Percentiles rank a stretch among this genome's conserved stretches.
These are phyloP conservation scores for Chaetomium cochliodes DNA, from an alignment of 495 filamentous ascomycete species.

Conservation along the genomic window DNA sequence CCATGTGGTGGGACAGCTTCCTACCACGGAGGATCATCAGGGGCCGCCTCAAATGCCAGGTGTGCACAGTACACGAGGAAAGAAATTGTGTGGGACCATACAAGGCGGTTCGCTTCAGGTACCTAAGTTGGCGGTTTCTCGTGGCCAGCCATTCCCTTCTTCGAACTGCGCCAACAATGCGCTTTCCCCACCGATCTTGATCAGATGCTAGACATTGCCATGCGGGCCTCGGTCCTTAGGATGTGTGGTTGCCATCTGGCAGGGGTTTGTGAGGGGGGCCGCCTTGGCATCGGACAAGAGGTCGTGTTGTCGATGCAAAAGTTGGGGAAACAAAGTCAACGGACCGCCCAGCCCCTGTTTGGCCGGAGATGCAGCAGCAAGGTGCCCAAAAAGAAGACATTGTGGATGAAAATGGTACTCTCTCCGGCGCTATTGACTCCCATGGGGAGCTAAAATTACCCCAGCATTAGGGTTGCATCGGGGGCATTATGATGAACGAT, in stretches of 20 bases:
- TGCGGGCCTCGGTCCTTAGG: slow-evolving; percentile 1
- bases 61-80: background rate
- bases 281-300: slow-evolving; percentile 5
- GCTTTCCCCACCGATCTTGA: background rate
- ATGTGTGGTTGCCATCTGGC: background rate
- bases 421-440: slow-evolving; percentile 12
- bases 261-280: background rate
- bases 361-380: background rate
- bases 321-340: slow-evolving; percentile 3
- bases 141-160: too few relatives aligned
- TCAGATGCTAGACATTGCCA: slow-evolving; percentile 3
- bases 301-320: slow-evolving; percentile 1
- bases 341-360: too few relatives aligned
- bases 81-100: background rate
- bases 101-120: background rate
- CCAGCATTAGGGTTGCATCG: too few relatives aligned
- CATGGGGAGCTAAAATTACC: background rate
- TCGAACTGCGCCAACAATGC: background rate
- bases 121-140: too few relatives aligned
- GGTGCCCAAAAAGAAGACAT: background rate
- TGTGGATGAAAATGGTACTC: background rate
- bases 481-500: background rate
- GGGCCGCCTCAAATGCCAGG: too few relatives aligned
- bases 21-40: background rate
- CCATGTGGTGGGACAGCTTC: background rate